Evolutionary conservation across 805 yeast genomes (phyloP), one percentile per base, ranked within the genome.

Genomic region (Pichia eremophila): DNA sequence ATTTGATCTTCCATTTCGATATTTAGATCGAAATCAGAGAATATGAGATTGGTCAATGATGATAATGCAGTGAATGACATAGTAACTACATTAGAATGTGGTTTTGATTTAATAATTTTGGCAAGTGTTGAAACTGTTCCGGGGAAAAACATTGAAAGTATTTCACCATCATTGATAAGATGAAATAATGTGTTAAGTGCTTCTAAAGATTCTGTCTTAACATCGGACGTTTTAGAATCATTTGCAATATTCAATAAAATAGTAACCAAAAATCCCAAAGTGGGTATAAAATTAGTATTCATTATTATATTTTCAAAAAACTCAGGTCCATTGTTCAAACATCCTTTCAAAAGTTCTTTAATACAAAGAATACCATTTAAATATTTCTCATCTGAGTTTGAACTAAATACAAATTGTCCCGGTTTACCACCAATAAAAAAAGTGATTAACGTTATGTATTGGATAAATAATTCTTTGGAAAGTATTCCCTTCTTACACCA

Each of bases 351-450:
- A 7, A 69, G 58, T 22, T 53, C 53, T 2, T 50, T 38, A 8
- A 73, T 47, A 12, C 70, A 58, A 12, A 48, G 46, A 5, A 68
- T 51, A 12, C 75, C 74, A 12, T 71, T 68, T 8, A 44, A 40
- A 44, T 66, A 63, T 22, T 72, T 62, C 43, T 68, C 73, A 41
- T 61, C 64, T 0, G 73, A 64, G 39, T 62, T 68, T 5, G 51
- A 32, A 0, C 38, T 37, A 14, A 62, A 54, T 2, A 48, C 48
- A 27, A 62, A 61, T 4, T 64, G 51, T 36, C 67, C 68, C 8
- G 77, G 74, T 12, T 67, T 55, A 0, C 74, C 75, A n/a, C 76
- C 76, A 15, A 77, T 65, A 8, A 79, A 51, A 49, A 64, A 72
- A 0, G 74, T 67, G 2, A 76, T 48, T 37, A 79, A 51, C 4